Percentiles rank a stretch among this genome's conserved stretches.
phyloP scores from a whole-genome alignment of 1,284 basidiomycete species.

The Flammula alnicola region DNA sequence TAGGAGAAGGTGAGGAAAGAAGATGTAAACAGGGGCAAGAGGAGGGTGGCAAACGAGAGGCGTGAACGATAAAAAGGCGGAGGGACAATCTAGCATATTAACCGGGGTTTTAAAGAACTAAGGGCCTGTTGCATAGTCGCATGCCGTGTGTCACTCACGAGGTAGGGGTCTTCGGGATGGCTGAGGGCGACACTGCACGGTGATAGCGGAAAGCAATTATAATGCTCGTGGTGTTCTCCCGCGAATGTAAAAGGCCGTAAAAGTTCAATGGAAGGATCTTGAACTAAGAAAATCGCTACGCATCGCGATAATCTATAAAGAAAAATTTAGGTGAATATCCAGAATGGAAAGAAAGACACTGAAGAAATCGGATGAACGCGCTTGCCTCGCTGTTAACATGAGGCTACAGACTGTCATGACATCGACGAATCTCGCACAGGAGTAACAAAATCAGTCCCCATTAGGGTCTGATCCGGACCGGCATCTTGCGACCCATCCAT shows the following conservation, averaged over 20 bases:
- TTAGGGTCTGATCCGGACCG: slow-evolving; percentile 16
- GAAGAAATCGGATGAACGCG: slow-evolving; percentile 28
- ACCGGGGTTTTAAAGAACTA: slow-evolving; percentile 12
- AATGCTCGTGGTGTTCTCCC: slow-evolving; percentile 21
- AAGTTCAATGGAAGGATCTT: slow-evolving; percentile 30
- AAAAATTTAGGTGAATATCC: slow-evolving; percentile 24
- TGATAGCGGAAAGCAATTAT: slow-evolving; percentile 30
- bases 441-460: slow-evolving; percentile 21
- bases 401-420: slow-evolving; percentile 28
- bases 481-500: slow-evolving; percentile 12
- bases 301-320: slow-evolving; percentile 35
- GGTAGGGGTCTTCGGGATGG: slow-evolving; percentile 28
- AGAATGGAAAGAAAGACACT: slow-evolving; percentile 29
- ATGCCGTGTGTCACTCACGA: slow-evolving; percentile 44
- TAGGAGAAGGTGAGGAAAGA: slow-evolving; percentile 15
- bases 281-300: slow-evolving; percentile 23
- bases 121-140: slow-evolving; percentile 15
- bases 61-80: slow-evolving; percentile 27
- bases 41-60: slow-evolving; percentile 14
- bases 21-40: too few relatives aligned
- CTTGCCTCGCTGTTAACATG: slow-evolving; percentile 41
- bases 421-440: too few relatives aligned
- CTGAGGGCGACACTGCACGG: slow-evolving; percentile 28
- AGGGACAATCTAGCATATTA: slow-evolving; percentile 7
- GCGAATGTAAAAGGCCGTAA: slow-evolving; percentile 18